Conservation (phyloP, 2,329 filamentous ascomycete species). For the Aspergillus ochraceus region DNA sequence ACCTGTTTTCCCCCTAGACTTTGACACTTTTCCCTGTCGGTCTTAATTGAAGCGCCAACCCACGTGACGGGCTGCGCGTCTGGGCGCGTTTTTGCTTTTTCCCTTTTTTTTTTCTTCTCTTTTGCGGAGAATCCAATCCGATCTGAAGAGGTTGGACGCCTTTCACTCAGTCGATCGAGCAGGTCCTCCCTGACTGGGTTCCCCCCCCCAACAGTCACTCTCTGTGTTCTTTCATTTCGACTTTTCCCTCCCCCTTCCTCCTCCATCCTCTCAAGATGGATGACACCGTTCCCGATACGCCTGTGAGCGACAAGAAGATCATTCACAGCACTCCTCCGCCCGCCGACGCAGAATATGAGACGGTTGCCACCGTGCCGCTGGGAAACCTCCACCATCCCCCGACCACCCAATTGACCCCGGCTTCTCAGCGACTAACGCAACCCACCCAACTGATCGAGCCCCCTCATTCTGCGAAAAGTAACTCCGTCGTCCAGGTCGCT, state of each 20-base stretch:
- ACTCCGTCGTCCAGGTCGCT: slow-evolving; percentile 70
- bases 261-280: slow-evolving; percentile 31
- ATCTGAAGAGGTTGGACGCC: background rate
- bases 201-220: background rate
- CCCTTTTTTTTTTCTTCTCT: background rate
- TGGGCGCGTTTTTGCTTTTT: slow-evolving; percentile 16
- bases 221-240: slow-evolving; percentile 1
- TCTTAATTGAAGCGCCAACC: slow-evolving; percentile 23
- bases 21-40: slow-evolving; percentile 1
- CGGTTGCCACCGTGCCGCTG: slow-evolving; percentile 51
- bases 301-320: slow-evolving; percentile 35
- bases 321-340: slow-evolving; percentile 30
- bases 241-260: background rate
- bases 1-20: background rate
- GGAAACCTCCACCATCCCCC: slow-evolving; percentile 20
- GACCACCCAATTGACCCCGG: slow-evolving; percentile 42
- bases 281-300: slow-evolving; percentile 43
- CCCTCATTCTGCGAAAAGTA: slow-evolving; percentile 34
- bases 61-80: slow-evolving; percentile 25
- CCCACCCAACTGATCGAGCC: slow-evolving; percentile 60
- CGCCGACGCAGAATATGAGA: slow-evolving; percentile 46
- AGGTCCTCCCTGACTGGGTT: background rate
- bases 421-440: slow-evolving; percentile 57
- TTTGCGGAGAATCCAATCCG: background rate
- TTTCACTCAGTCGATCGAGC: background rate